These are phyloP conservation scores for Claviceps digitariae DNA, from an alignment of 2,329 filamentous ascomycete genomes.

Conservation along the genomic window DNA sequence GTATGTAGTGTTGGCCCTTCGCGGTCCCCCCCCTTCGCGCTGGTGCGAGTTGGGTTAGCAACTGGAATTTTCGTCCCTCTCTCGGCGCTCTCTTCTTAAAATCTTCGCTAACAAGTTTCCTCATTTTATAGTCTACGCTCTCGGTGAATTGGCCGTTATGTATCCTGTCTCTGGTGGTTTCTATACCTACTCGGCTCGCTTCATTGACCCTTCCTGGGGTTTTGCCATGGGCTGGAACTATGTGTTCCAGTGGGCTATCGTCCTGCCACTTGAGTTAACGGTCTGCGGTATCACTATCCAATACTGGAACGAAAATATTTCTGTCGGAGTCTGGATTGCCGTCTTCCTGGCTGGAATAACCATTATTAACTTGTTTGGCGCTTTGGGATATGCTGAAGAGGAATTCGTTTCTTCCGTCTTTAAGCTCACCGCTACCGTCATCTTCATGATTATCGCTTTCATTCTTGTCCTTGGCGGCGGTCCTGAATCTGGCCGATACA, in stretches of 20 bases:
- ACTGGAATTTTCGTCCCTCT: not conserved
- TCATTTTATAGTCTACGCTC: conserved; percentile 30
- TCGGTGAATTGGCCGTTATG: conserved; percentile 44
- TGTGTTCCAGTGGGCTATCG: conserved; percentile 33
- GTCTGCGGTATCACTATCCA: conserved; percentile 36
- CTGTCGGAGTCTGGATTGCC: conserved; percentile 34
- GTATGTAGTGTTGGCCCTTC: not conserved
- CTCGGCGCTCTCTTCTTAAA: not conserved
- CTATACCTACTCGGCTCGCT: conserved; percentile 44
- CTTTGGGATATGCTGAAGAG: conserved; percentile 34
- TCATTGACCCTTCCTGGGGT: conserved; percentile 45
- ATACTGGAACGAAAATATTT: conserved; percentile 34
- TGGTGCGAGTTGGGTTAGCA: too few species aligned
- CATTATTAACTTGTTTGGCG: conserved; percentile 37
- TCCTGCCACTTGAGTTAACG: conserved; percentile 33
- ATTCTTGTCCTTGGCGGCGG: conserved; percentile 47
- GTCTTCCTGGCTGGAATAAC: conserved; percentile 34
- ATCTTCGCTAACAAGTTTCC: not conserved
- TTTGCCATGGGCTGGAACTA: conserved; percentile 40
- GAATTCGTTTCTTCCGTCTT: conserved; percentile 39
- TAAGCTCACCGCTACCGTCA: conserved; percentile 39
- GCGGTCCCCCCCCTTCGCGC: too few species aligned
- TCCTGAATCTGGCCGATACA: conserved; percentile 31
- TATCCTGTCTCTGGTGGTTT: conserved; percentile 46
- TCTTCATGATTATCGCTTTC: conserved; percentile 48